Evolutionary conservation across 1,284 basidiomycete genomes (phyloP).

Genomic region (Ganoderma lingzhi): DNA sequence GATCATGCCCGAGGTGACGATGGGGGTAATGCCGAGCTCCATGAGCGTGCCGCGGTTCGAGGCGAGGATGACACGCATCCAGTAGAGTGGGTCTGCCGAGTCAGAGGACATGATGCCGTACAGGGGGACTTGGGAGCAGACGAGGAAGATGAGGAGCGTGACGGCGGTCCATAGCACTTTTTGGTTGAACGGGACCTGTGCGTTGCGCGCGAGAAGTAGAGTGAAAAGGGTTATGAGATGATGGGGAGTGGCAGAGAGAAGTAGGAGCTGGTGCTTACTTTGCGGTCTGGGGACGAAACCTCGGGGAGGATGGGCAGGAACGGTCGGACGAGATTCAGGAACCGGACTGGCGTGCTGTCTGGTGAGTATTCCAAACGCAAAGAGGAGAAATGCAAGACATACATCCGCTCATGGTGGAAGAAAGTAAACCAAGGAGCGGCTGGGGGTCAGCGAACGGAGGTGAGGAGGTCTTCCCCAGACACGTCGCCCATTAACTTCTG

Average conservation of each 20-base stretch:
- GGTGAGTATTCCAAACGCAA: constrained; percentile 13
- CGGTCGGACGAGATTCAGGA: constrained; percentile 94
- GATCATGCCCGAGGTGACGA: constrained; percentile 99
- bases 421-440: constrained; percentile 42
- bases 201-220: constrained; percentile 1
- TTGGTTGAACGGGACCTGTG: constrained; percentile 93
- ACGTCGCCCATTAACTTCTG: constrained; percentile 34
- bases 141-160: constrained; percentile 96
- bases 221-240: neutral
- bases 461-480: constrained; percentile 18
- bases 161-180: constrained; percentile 98
- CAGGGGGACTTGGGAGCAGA: constrained; percentile 96
- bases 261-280: constrained; percentile 57
- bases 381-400: constrained; percentile 23
- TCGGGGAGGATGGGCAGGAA: constrained; percentile 95
- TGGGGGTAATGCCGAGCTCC: constrained; percentile 98
- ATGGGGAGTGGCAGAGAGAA: neutral
- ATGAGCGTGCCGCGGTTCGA: constrained; percentile 98
- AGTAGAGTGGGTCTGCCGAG: constrained; percentile 98
- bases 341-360: constrained; percentile 72
- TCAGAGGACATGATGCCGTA: constrained; percentile 99
- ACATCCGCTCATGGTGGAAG: constrained; percentile 50
- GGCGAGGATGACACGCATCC: constrained; percentile 99
- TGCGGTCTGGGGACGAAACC: constrained; percentile 95
- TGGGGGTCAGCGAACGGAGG: constrained; percentile 29